Evolutionary conservation across 106 monocot genomes (phyloP).

Genomic region (Xerophyta viscosa): DNA sequence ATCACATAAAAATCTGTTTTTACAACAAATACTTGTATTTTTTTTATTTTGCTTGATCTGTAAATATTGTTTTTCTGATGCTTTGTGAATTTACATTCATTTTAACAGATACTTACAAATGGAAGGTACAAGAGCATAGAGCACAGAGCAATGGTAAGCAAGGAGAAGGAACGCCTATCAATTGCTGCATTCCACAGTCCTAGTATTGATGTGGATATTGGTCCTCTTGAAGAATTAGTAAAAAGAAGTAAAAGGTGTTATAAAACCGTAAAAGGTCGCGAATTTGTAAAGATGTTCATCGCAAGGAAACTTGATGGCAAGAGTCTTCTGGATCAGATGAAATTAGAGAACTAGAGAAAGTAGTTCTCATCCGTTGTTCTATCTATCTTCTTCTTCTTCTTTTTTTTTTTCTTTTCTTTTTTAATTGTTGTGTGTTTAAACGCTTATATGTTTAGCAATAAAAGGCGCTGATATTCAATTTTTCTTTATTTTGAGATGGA

Average conservation of each 20-base stretch:
- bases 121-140: slow-evolving; percentile 23
- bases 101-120: slow-evolving; percentile 15
- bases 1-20: not conserved
- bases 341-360: slow-evolving; percentile 5
- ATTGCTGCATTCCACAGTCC: slow-evolving; percentile 8
- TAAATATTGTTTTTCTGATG: too few relatives aligned
- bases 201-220: not conserved
- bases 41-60: not conserved
- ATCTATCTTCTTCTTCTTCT: too few relatives aligned
- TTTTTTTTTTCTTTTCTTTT: too few relatives aligned
- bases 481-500: too few relatives aligned
- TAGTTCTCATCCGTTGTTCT: too few relatives aligned
- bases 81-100: too few relatives aligned
- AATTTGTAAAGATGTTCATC: slow-evolving; percentile 21
- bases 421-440: too few relatives aligned
- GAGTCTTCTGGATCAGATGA: slow-evolving; percentile 34
- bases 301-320: slow-evolving; percentile 35
- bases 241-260: slow-evolving; percentile 8
- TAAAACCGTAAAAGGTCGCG: slow-evolving; percentile 12
- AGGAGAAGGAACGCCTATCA: slow-evolving; percentile 12
- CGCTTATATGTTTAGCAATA: too few relatives aligned
- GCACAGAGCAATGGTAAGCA: slow-evolving; percentile 18
- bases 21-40: not conserved
- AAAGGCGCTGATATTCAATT: too few relatives aligned
- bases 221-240: slow-evolving; percentile 11